These are phyloP conservation scores for Saccharomycopsis schoenii DNA, from an alignment of 805 yeast species.

Conservation along the genomic window DNA sequence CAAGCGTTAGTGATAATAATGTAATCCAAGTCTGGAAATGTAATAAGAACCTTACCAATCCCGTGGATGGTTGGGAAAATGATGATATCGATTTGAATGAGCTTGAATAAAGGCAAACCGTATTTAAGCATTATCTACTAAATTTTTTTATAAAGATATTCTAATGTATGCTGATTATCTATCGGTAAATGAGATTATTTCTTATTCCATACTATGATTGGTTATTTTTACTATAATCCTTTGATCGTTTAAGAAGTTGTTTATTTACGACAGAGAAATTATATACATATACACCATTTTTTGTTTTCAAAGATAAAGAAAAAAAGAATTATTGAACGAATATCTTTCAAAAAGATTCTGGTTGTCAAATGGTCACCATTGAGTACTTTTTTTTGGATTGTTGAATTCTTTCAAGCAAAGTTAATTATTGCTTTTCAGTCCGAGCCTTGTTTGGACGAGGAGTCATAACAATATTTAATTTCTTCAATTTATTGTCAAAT, in stretches of 20 bases:
- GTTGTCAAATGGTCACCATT: too few species aligned
- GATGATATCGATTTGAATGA: conserved; percentile 21
- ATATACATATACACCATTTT: not conserved
- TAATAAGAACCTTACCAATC: conserved; percentile 28
- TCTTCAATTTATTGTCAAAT: not conserved
- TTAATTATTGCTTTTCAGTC: not conserved
- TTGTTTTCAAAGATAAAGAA: not conserved
- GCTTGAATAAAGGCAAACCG: conserved; percentile 13
- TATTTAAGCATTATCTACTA: not conserved
- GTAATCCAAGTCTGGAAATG: conserved; percentile 37
- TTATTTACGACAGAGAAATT: not conserved
- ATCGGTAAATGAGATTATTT: not conserved
- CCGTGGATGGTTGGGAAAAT: conserved; percentile 15
- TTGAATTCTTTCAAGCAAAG: not conserved
- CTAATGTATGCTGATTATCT: not conserved
- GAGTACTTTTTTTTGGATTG: not conserved
- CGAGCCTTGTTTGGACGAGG: conserved; percentile 2
- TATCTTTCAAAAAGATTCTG: too few species aligned
- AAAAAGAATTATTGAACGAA: too few species aligned
- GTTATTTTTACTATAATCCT: not conserved
- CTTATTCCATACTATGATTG: not conserved
- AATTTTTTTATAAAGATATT: not conserved
- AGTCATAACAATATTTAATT: conserved; percentile 2
- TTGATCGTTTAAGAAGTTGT: not conserved
- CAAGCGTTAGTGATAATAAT: conserved; percentile 41